These are phyloP conservation scores for Jasminum sambac DNA, from an alignment of 257 asterid genomes.

Conservation along the genomic window DNA sequence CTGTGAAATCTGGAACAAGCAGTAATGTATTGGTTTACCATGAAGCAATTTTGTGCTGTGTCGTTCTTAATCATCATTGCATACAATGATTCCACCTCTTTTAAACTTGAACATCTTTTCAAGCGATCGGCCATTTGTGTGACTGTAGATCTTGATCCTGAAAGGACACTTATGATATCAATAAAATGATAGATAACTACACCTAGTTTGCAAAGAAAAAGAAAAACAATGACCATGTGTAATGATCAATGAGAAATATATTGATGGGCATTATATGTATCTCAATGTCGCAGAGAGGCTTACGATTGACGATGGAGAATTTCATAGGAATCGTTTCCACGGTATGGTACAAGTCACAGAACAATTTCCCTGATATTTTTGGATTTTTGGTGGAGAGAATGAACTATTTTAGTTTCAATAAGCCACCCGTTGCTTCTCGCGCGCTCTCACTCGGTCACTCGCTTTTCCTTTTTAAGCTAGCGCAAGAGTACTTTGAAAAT, in stretches of 20 bases:
- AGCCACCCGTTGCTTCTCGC: no score
- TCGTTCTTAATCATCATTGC: conserved; percentile 47
- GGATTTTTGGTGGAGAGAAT: no score
- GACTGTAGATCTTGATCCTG: conserved; percentile 21
- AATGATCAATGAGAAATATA: background rate
- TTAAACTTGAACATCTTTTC: conserved; percentile 51
- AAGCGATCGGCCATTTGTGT: conserved; percentile 33
- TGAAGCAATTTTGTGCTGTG: conserved; percentile 60
- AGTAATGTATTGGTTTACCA: conserved; percentile 63
- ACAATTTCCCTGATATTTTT: no score
- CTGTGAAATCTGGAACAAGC: conserved; percentile 51
- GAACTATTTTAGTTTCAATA: no score
- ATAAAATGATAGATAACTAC: background rate
- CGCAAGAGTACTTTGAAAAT: no score
- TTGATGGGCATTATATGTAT: background rate
- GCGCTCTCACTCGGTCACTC: no score
- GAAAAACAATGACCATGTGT: background rate
- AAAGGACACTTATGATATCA: background rate
- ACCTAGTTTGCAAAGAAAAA: conserved; percentile 1
- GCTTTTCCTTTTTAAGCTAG: no score
- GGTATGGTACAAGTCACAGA: background rate
- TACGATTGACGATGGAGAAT: background rate
- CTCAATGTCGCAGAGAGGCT: background rate
- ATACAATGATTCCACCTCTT: conserved; percentile 59
- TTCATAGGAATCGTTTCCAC: background rate